Evolutionary conservation across 2,329 filamentous ascomycete species (phyloP), one percentile per base, ranked within the genome.

Genomic region (Aschersonia sp.): DNA sequence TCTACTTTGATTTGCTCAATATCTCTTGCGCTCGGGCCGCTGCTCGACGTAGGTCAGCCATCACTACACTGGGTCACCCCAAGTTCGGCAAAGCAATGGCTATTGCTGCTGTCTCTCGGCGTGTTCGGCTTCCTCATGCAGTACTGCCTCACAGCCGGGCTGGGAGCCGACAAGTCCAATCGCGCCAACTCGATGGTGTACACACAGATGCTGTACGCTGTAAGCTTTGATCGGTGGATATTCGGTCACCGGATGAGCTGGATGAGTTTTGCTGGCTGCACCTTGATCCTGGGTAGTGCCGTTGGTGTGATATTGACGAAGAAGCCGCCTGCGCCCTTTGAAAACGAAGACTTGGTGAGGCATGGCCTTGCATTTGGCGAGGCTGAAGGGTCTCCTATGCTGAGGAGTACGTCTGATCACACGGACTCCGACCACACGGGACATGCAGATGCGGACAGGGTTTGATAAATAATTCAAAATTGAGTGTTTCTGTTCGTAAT

Each of bases 91-190:
- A 65, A 64, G 47, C 70, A 89, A 59, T 91, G 85, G 82, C 61
- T 67, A 0, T 72, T 89, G 40, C 66, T 95, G 12, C 47, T 81
- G 0, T 75, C 82, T 40, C 68, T 94, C 4, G 86, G 85, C 0
- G 58, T 78, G 0, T 82, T 82, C 53, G 89, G 89, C 0, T 91
- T 95, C 59, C 61, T 84, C 29, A 84, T 91, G 77, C 89, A 95
- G 73, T 88, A 88, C 54, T 71, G 94, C n/a, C 68, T 94, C 20
- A 92, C 89, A 1, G 75, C 78, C 1, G 88, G 87, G 0, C 66
- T 96, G 45, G 68, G 83, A 30, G 78, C 82, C 51, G 84, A 89
- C 57, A 83, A 82, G 52, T 73, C 73, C 28, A 77, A 78, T 54
- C 64, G 72, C 43, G 75, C 75, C 5, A 77, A 73, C 12, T 67